These are phyloP conservation scores for Ceratobasidium sp. DNA, from an alignment of 1,284 basidiomycete genomes.

Conservation along the genomic window DNA sequence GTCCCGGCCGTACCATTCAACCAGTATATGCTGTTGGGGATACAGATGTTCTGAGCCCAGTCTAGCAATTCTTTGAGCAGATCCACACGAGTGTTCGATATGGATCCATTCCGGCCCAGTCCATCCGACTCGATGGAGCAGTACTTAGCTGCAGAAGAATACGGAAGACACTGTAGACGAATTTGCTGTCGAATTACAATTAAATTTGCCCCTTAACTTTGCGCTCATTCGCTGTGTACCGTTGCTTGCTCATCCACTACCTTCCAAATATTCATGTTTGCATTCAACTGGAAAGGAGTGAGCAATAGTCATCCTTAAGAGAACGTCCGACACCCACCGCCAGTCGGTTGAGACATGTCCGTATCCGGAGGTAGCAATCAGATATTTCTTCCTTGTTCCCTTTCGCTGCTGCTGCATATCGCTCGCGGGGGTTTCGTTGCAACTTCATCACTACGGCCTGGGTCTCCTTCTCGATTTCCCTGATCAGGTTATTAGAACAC, in stretches of 20 bases:
- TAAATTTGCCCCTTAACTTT: background rate
- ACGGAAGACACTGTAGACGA: background rate
- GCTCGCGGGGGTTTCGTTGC: background rate
- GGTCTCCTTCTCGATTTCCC: background rate
- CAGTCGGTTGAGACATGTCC: background rate
- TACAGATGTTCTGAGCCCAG: background rate
- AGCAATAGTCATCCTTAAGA: background rate
- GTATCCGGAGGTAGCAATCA: constrained; percentile 20
- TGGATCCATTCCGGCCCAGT: background rate
- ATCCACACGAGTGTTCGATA: background rate
- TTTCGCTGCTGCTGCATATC: background rate
- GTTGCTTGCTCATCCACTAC: background rate
- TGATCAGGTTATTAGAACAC: background rate
- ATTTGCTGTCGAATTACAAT: background rate
- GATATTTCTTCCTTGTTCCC: constrained; percentile 3
- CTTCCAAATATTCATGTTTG: constrained; percentile 1
- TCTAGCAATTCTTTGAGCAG: background rate
- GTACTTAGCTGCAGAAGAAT: background rate
- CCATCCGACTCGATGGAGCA: background rate
- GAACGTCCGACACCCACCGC: background rate
- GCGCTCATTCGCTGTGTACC: background rate
- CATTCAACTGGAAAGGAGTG: background rate
- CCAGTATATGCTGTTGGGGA: constrained; percentile 4
- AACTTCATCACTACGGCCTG: background rate
- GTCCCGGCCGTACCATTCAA: constrained; percentile 28